Conservation (phyloP, 225 moss, liverwort and hornwort species). For the Pseudoscleropodium purum region DNA sequence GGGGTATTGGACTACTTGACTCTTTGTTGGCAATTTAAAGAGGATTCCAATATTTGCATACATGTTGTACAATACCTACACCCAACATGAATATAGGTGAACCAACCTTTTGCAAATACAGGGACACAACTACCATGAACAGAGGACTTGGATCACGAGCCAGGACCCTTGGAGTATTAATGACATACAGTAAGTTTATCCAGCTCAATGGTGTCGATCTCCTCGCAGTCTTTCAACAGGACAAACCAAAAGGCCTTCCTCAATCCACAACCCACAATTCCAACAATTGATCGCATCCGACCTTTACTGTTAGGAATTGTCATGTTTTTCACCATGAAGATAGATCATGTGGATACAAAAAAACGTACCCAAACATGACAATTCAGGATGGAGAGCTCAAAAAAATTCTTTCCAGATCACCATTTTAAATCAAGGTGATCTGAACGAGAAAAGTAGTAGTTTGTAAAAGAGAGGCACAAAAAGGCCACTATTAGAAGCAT, state of each 20-base stretch:
- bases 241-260: not conserved
- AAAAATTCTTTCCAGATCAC: constrained; percentile 1
- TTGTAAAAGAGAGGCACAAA: constrained; percentile 19
- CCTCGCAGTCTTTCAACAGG: not conserved
- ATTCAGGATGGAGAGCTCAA: not conserved
- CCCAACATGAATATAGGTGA: not conserved
- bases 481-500: constrained; percentile 6
- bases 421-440: not conserved
- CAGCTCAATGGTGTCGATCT: not conserved
- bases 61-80: too few relatives aligned
- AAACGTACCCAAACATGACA: not conserved
- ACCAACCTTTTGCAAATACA: not conserved
- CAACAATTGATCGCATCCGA: not conserved
- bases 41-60: not conserved
- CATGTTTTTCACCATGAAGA: not conserved
- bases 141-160: not conserved
- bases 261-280: not conserved
- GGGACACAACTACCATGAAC: not conserved
- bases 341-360: not conserved
- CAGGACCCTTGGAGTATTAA: not conserved
- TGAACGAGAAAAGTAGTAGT: not conserved
- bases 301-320: not conserved
- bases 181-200: not conserved
- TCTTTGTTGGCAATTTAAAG: not conserved
- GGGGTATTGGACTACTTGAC: too few relatives aligned